Evolutionary conservation across 2,329 filamentous ascomycete genomes (phyloP), one percentile per base, ranked within the genome.

Genomic region (Boeremia lycopersici): DNA sequence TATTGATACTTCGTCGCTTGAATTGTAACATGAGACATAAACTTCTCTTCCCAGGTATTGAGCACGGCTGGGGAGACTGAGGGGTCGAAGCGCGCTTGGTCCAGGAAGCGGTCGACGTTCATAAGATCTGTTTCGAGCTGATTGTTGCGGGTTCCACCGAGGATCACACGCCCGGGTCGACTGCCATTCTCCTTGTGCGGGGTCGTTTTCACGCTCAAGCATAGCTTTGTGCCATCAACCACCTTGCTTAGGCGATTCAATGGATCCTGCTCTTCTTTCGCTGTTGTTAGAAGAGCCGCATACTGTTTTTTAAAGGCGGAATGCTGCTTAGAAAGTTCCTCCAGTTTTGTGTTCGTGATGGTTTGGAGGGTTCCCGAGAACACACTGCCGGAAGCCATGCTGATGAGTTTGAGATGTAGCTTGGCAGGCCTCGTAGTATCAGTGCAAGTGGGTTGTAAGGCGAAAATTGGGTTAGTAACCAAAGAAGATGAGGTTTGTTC

Each of bases 1-100:
- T 74, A 75, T 29, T 70, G 56, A 30, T 64, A 74, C 49, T 72
- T 74, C 46, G 64, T 65, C 4, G 74, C 75, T 45, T 78, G 72
- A 6, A 70, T 50, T 4, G 68, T 62, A 6, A 76, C 64, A 48
- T 75, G 68, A 26, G 68, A 63, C 1, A 65, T 26, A 1, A 76
- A 43, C 13, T 51, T 66, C 11, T 63, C 60, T 40, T 72, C 64
- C 74, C 73, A 76, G 29, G 69, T 59, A 25, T 61, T 47, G 2
- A 76, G 49, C 5, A 74, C 56, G n/a, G 65, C 67, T 12, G 56
- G 44, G 7, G 74, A 75, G 6, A 76, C 64, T 2, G 70, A 72
- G 6, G 72, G 72, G 41, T 76, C 73, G 34, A 74, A 71, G 10
- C 61, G 66, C 19, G 70, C 70, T 48, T 76, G 74, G 23, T 70